These are phyloP conservation scores for Shiraia bambusicola DNA, from an alignment of 2,329 filamentous ascomycete species.

Conservation along the genomic window DNA sequence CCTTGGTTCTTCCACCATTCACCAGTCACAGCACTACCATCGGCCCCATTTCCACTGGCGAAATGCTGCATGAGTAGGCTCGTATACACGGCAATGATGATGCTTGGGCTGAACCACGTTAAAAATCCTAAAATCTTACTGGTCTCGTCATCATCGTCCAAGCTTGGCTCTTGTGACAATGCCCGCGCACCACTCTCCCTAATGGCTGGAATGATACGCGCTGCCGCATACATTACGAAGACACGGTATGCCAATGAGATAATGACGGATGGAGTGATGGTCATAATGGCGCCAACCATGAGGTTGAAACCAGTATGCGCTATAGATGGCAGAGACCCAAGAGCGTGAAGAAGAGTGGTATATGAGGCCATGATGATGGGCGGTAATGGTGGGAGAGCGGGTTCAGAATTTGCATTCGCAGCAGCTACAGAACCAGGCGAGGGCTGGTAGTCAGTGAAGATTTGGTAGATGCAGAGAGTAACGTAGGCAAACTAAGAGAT, in stretches of 20 bases:
- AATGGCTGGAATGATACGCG: constrained; percentile 91
- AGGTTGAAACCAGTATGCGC: constrained; percentile 83
- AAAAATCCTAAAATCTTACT: constrained; percentile 78
- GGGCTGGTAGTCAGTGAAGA: constrained; percentile 96
- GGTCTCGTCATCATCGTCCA: constrained; percentile 83
- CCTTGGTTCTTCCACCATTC: constrained; percentile 85
- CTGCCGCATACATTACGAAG: constrained; percentile 92
- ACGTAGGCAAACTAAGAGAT: constrained; percentile 76
- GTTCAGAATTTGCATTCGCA: constrained; percentile 60
- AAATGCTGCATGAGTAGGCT: constrained; percentile 96
- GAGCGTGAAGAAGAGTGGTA: constrained; percentile 80
- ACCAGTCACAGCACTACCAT: constrained; percentile 50
- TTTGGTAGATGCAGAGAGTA: constrained; percentile 98
- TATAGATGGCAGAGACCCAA: constrained; percentile 79
- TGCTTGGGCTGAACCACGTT: constrained; percentile 92
- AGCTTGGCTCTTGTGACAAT: constrained; percentile 77
- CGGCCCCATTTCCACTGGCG: constrained; percentile 60
- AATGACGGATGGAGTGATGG: constrained; percentile 92
- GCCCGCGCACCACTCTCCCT: constrained; percentile 81
- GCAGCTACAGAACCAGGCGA: constrained; percentile 60
- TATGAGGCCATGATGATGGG: constrained; percentile 99
- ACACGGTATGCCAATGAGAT: constrained; percentile 93
- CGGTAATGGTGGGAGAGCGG: constrained; percentile 94
- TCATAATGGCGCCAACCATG: constrained; percentile 87
- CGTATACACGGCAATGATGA: constrained; percentile 94